phyloP scores from a whole-genome alignment of 2,329 filamentous ascomycete species.

The Penicillium nordicum region DNA sequence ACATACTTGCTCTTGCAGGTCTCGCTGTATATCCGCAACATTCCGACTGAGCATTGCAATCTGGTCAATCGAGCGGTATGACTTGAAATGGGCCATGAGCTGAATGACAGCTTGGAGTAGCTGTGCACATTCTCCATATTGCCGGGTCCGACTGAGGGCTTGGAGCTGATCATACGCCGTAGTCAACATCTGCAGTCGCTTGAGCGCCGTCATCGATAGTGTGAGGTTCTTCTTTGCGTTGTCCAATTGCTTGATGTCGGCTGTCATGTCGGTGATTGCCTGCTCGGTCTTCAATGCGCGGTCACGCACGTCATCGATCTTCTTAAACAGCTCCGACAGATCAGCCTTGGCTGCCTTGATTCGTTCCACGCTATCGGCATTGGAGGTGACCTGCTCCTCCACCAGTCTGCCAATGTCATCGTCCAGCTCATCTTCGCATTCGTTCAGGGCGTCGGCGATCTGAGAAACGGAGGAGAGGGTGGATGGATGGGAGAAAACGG shows the following conservation, averaged over 20 bases:
- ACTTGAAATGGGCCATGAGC: conserved; percentile 98
- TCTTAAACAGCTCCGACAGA: conserved; percentile 83
- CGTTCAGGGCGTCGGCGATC: conserved; percentile 69
- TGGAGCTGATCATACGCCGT: conserved; percentile 97
- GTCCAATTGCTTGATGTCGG: conserved; percentile 95
- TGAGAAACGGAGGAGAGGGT: conserved; percentile 72
- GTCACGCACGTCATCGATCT: conserved; percentile 88
- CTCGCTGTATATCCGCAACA: conserved; percentile 87
- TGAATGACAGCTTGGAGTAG: conserved; percentile 92
- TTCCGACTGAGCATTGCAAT: conserved; percentile 90
- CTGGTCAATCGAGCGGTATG: conserved; percentile 95
- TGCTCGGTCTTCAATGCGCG: conserved; percentile 89
- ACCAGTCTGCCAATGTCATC: conserved; percentile 70
- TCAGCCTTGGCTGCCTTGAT: conserved; percentile 90
- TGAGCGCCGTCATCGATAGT: conserved; percentile 94
- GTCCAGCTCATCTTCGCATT: conserved; percentile 78
- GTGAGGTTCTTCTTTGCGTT: conserved; percentile 96
- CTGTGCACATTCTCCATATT: conserved; percentile 93
- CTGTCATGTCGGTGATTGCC: conserved; percentile 97
- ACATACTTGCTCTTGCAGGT: conserved; percentile 94
- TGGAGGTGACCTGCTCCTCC: conserved; percentile 73
- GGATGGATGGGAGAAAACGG: conserved; percentile 86
- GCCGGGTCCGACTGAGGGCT: conserved; percentile 74
- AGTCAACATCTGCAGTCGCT: conserved; percentile 95
- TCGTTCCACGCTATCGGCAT: conserved; percentile 81